Percentiles rank a stretch among this genome's conserved stretches.
Conservation (phyloP, 164 flowering plant genomes). For the Umbellularia californica region DNA sequence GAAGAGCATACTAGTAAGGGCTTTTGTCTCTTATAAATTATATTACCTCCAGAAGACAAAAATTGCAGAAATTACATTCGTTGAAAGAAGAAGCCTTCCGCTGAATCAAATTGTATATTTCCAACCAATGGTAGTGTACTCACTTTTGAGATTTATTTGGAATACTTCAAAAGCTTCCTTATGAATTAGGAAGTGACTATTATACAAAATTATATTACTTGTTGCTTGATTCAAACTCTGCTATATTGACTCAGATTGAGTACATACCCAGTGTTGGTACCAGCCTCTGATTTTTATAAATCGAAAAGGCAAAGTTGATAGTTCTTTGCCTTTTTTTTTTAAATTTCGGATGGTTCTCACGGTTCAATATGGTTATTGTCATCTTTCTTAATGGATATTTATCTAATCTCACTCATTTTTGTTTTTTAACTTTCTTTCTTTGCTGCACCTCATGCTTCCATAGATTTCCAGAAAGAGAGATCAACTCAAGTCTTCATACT, state of each 20-base stretch:
- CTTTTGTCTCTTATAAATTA: too few species aligned
- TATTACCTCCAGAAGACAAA: too few species aligned
- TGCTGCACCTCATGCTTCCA: slow-evolving; percentile 41
- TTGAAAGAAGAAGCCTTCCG: too few species aligned
- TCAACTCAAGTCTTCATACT: slow-evolving; percentile 58
- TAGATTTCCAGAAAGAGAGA: slow-evolving; percentile 38
- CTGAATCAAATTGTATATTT: too few species aligned
- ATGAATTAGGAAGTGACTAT: not conserved
- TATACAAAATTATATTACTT: not conserved
- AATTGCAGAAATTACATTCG: too few species aligned
- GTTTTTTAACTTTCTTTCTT: not conserved
- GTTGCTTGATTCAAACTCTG: not conserved
- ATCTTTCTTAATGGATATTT: not conserved
- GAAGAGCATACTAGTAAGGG: too few species aligned
- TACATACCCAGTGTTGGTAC: not conserved
- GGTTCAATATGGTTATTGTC: not conserved
- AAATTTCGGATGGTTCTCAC: not conserved
- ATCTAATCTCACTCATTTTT: not conserved
- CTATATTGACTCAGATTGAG: not conserved
- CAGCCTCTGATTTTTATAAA: not conserved
- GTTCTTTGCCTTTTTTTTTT: not conserved
- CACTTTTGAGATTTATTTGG: not conserved
- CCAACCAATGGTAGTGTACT: not conserved
- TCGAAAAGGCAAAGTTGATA: not conserved
- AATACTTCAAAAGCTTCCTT: not conserved